phyloP scores from a whole-genome alignment of 2,329 filamentous ascomycete species.

The Fusarium redolens region DNA sequence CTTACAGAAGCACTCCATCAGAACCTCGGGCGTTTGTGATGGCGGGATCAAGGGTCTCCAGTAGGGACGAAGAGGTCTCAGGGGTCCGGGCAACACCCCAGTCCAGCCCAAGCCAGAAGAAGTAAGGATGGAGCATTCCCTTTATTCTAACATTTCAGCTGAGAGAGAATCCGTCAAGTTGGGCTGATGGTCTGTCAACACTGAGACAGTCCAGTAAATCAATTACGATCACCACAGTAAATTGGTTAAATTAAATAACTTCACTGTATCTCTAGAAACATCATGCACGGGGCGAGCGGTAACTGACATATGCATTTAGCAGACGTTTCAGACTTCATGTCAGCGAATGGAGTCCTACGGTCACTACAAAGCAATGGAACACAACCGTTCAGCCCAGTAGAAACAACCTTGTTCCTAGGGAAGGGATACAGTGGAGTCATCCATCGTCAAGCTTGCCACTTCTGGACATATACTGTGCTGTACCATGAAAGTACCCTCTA shows the following conservation, averaged over 20 bases:
- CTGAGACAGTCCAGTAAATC: not conserved
- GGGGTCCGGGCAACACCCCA: slow-evolving; percentile 20
- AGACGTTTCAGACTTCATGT: slow-evolving; percentile 13
- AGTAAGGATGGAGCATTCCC: slow-evolving; percentile 7
- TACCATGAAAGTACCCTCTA: slow-evolving; percentile 20
- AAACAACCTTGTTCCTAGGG: slow-evolving; percentile 14
- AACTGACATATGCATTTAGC: not conserved
- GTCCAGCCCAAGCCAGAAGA: slow-evolving; percentile 14
- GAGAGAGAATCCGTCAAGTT: slow-evolving; percentile 13
- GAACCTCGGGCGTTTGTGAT: slow-evolving; percentile 2
- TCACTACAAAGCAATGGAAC: not conserved
- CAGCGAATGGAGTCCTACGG: slow-evolving; percentile 2
- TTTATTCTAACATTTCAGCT: slow-evolving; percentile 18
- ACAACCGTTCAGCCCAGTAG: slow-evolving; percentile 13
- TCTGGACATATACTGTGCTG: slow-evolving; percentile 16
- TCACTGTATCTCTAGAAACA: not conserved
- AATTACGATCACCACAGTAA: not conserved
- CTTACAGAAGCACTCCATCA: slow-evolving; percentile 16
- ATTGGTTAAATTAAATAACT: not conserved
- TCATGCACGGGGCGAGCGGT: not conserved
- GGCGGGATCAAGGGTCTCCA: slow-evolving; percentile 23
- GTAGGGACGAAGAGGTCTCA: slow-evolving; percentile 15
- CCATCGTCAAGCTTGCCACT: slow-evolving; percentile 13
- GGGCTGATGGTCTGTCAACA: slow-evolving; percentile 4
- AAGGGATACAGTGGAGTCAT: not conserved